Base-by-base conservation (phyloP, 23 red algal genomes). In the Gracilaria vermiculophylla region DNA sequence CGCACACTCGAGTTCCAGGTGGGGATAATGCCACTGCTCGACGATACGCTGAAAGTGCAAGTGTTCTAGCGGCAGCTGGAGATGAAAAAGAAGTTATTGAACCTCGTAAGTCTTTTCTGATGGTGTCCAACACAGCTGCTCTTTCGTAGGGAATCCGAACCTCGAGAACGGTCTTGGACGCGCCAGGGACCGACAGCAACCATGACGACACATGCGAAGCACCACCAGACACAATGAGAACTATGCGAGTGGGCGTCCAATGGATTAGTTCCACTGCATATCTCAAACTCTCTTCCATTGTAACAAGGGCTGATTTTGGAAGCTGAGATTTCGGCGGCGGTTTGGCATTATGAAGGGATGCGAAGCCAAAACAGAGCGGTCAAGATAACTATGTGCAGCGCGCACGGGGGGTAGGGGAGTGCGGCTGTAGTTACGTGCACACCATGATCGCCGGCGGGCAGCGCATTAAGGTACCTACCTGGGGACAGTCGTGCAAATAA, bases 91-190 rank as follows among this genome's bases (percentile, higher is more conserved):
- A 52, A 16, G 36, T 35, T 34, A 84, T 19, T 16, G 79, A 33
- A 53, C 47, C 40, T 57, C 50, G 48, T 37, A 52, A 23, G n/a
- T 85, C 69, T n/a, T 42, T 52, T 37, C 80, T 69, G 9, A 85
- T 66, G 14, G 53, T 37, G 41, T 83, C 80, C 28, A 47, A 36
- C 37, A 93, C 40, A 5, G 80, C 57, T 24, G 47, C 28, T n/a
- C 47, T 45, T 34, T 56, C 61, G 52, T 93, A 93, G 20, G 90
- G 90, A 64, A 93, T 71, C 28, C 66, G 60, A 41, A 35, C 79
- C 51, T 93, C 90, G 15, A 93, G 61, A 35, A 93, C 71, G 39
- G 90, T 93, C 23, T 62, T 60, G 1, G 90, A 93, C 12, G 80
- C 79, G 31, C 90, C 90, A 28, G 90, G 80, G 2, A 79, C 81